phyloP scores from a whole-genome alignment of 208 protist genomes.

The Tritrichomonas musculus region DNA sequence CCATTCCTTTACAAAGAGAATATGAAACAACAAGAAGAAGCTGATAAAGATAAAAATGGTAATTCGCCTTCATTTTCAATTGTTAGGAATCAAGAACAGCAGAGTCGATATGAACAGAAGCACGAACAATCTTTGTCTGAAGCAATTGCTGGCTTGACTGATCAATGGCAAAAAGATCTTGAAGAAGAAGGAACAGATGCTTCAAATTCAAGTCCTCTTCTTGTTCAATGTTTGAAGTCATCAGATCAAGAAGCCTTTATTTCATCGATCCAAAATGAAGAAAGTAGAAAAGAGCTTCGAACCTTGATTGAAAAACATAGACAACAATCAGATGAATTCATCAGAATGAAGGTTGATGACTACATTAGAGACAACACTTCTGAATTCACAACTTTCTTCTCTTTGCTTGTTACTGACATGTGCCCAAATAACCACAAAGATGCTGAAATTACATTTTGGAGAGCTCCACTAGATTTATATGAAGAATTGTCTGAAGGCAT shows the following conservation, averaged over 20 bases:
- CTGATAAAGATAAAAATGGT: not conserved
- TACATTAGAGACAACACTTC: not conserved
- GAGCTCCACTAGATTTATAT: not conserved
- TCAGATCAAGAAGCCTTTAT: not conserved
- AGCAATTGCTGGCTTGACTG: not conserved
- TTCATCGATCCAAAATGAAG: not conserved
- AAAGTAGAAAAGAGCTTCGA: not conserved
- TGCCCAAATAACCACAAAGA: not conserved
- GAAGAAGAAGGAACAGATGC: conserved; percentile 29
- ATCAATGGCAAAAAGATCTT: conserved; percentile 15
- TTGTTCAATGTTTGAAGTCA: not conserved
- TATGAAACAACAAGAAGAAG: too few relatives aligned
- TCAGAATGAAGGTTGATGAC: not conserved
- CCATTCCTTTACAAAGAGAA: not conserved
- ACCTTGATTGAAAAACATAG: not conserved
- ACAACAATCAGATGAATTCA: not conserved
- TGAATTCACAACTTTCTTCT: not conserved
- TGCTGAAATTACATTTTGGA: conserved; percentile 21
- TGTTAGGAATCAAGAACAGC: not conserved
- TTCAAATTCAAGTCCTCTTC: not conserved
- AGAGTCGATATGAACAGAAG: not conserved
- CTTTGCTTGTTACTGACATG: not conserved
- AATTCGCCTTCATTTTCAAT: too few relatives aligned
- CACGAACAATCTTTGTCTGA: not conserved
- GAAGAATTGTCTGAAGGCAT: not conserved